Evolutionary conservation across 805 yeast genomes (phyloP).

Genomic region (Saturnispora hagleri): DNA sequence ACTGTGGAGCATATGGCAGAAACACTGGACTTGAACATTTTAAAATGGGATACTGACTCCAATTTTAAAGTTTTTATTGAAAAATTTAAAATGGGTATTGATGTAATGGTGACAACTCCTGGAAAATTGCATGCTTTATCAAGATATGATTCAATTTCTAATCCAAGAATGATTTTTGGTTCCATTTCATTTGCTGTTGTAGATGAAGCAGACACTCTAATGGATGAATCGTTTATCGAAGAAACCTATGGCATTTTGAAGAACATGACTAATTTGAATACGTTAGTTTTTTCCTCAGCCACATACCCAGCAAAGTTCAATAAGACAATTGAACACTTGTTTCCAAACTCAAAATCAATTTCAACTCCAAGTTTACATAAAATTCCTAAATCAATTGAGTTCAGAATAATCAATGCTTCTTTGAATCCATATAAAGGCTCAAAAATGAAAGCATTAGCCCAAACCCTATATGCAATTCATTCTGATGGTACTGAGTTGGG

Average conservation of each 20-base stretch:
- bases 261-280: constrained; percentile 41
- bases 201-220: constrained; percentile 90
- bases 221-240: constrained; percentile 70
- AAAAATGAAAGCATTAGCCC: constrained; percentile 76
- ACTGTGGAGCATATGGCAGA: constrained; percentile 29
- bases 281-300: constrained; percentile 76
- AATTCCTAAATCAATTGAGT: constrained; percentile 66
- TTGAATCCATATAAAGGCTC: constrained; percentile 77
- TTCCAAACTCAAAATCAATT: constrained; percentile 57
- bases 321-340: constrained; percentile 45
- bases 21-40: constrained; percentile 34
- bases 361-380: constrained; percentile 79
- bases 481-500: constrained; percentile 77
- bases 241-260: constrained; percentile 52
- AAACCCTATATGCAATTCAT: constrained; percentile 76
- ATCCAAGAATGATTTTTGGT: constrained; percentile 31
- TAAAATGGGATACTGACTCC: constrained; percentile 56
- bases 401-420: constrained; percentile 68
- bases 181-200: constrained; percentile 55
- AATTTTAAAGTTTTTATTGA: constrained; percentile 45
- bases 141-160: constrained; percentile 24
- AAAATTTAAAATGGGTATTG: constrained; percentile 46
- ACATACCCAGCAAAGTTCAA: constrained; percentile 79
- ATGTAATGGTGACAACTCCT: constrained; percentile 81
- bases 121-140: constrained; percentile 43